Percentiles rank a stretch among this genome's conserved stretches.
Evolutionary conservation across 2,329 filamentous ascomycete species (phyloP).

Genomic region (Paecilomyces dactylethromorphus): DNA sequence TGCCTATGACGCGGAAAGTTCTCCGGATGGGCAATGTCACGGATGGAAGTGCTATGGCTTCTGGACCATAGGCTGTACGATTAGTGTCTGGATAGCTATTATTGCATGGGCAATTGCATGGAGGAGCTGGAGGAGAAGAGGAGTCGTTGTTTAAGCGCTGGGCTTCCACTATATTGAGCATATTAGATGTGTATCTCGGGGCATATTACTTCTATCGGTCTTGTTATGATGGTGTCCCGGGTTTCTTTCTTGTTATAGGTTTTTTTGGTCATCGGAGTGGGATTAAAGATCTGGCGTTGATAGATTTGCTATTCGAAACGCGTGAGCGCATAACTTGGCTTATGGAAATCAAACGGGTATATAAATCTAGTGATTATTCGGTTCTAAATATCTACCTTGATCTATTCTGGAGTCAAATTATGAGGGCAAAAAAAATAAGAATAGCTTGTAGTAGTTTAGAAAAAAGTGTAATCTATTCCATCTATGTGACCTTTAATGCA

Average conservation of each 20-base stretch:
- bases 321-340: not conserved
- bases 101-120: slow-evolving; percentile 70
- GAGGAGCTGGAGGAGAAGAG: slow-evolving; percentile 75
- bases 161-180: not conserved
- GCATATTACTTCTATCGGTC: not conserved
- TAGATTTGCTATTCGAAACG: not conserved
- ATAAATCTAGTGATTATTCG: not conserved
- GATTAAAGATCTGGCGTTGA: not conserved
- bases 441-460: not conserved
- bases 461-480: not conserved
- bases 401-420: no score
- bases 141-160: slow-evolving; percentile 56
- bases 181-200: not conserved
- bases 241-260: not conserved
- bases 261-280: not conserved
- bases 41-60: slow-evolving; percentile 80
- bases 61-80: slow-evolving; percentile 68
- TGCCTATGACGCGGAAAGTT: slow-evolving; percentile 33
- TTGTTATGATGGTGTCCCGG: not conserved
- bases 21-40: slow-evolving; percentile 61
- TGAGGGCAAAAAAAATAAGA: no score
- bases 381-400: not conserved
- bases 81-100: slow-evolving; percentile 72
- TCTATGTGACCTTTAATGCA: not conserved
- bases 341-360: not conserved